These are phyloP conservation scores for Pseudogymnoascus verrucosus DNA, from an alignment of 2,329 filamentous ascomycete species.

Conservation along the genomic window DNA sequence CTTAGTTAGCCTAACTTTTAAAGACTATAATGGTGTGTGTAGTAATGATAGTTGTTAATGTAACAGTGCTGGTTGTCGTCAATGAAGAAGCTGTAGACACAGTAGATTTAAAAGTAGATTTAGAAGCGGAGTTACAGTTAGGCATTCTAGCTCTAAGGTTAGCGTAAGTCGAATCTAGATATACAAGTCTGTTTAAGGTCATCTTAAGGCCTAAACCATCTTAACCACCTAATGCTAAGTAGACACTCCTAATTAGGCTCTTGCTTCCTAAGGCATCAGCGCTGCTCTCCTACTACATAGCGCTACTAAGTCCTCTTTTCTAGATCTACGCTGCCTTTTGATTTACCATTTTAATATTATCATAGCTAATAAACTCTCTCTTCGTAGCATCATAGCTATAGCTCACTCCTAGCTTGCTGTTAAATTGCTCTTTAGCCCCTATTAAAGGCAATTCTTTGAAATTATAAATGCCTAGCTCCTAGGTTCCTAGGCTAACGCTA, in stretches of 20 bases:
- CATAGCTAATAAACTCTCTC: conserved; percentile 62
- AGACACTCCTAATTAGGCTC: conserved; percentile 47
- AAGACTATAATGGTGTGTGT: no score
- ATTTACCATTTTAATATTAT: conserved; percentile 51
- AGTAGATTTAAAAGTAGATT: neutral
- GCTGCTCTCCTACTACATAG: conserved; percentile 79
- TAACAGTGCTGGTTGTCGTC: neutral
- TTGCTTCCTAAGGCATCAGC: conserved; percentile 51
- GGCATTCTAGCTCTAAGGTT: neutral
- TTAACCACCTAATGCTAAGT: neutral
- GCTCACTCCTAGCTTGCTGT: conserved; percentile 50
- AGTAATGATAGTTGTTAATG: neutral
- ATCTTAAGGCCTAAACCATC: neutral
- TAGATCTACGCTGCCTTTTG: conserved; percentile 59
- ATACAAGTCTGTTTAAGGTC: neutral
- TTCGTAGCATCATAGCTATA: conserved; percentile 58
- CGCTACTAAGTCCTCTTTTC: conserved; percentile 55
- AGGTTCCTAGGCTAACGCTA: conserved; percentile 60
- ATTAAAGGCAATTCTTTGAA: conserved; percentile 64
- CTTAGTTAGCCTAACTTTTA: no score
- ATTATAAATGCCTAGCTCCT: conserved; percentile 68
- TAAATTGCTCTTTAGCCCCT: conserved; percentile 48
- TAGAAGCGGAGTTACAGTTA: neutral
- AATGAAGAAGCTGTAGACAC: neutral
- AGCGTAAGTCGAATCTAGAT: neutral